A percentile compares a stretch with the other conserved stretches of the same genome.
Conservation (phyloP, 257 asterid species). For the Solanum verrucosum region DNA sequence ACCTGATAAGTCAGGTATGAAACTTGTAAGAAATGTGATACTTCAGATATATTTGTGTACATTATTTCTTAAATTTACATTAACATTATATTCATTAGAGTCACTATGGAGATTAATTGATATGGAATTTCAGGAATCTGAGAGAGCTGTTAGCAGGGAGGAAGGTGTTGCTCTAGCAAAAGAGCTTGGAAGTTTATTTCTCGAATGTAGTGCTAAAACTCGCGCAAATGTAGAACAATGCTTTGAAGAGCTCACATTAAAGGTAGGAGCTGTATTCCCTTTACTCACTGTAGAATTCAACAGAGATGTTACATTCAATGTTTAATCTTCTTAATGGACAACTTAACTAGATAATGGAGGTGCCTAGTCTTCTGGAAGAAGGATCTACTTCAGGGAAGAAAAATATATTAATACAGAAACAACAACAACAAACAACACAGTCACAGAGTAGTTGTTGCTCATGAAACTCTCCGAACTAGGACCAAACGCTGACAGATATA, state of each 20-base stretch:
- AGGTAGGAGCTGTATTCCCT: slow-evolving; percentile 20
- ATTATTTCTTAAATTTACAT: too few relatives aligned
- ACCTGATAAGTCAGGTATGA: too few relatives aligned
- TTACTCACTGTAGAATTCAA: neutral
- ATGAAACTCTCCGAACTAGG: slow-evolving; percentile 13
- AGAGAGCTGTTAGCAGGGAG: slow-evolving; percentile 46
- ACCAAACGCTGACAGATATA: neutral
- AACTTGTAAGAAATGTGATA: too few relatives aligned
- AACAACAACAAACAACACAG: slow-evolving; percentile 31
- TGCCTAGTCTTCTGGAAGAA: slow-evolving; percentile 78
- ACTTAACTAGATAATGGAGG: slow-evolving; percentile 68
- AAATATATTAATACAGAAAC: slow-evolving; percentile 68
- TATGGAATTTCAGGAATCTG: slow-evolving; percentile 38
- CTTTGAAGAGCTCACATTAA: slow-evolving; percentile 48
- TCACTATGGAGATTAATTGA: neutral
- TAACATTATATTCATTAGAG: neutral
- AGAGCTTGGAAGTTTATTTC: slow-evolving; percentile 51
- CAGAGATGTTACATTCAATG: neutral
- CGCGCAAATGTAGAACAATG: slow-evolving; percentile 49
- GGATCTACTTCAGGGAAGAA: slow-evolving; percentile 60
- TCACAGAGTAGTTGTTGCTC: slow-evolving; percentile 49
- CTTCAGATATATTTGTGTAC: too few relatives aligned
- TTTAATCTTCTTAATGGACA: neutral
- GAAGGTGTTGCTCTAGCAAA: slow-evolving; percentile 49
- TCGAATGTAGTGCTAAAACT: slow-evolving; percentile 60